Evolutionary conservation across 2,329 filamentous ascomycete species (phyloP).

Genomic region (Penicillium sp.): DNA sequence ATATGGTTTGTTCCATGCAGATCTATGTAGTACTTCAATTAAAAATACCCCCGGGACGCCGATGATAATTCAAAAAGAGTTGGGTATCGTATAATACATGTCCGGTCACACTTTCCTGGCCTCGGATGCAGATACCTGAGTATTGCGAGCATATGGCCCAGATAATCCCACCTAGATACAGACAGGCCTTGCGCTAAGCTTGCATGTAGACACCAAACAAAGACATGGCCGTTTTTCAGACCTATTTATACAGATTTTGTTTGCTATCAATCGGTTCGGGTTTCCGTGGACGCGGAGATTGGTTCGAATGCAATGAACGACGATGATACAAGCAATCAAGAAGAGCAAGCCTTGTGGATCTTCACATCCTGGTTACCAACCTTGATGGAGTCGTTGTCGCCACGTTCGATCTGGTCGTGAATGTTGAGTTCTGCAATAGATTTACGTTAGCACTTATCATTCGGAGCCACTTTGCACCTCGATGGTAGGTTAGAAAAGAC

Average conservation of each 20-base stretch:
- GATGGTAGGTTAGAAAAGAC: too few species aligned
- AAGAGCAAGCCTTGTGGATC: conserved; percentile 45
- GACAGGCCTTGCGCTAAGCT: neutral
- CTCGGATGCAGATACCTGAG: neutral
- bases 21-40: conserved; percentile 26
- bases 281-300: conserved; percentile 1
- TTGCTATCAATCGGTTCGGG: neutral
- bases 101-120: conserved; percentile 10
- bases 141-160: neutral
- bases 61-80: conserved; percentile 32
- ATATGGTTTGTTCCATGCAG: conserved; percentile 30
- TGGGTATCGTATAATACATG: conserved; percentile 44
- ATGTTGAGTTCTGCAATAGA: conserved; percentile 71
- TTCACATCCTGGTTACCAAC: conserved; percentile 47
- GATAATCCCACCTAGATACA: neutral
- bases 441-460: conserved; percentile 6
- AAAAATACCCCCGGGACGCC: conserved; percentile 37
- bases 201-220: neutral
- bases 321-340: conserved; percentile 12
- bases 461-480: neutral
- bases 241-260: neutral
- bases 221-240: neutral
- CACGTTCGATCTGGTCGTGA: conserved; percentile 85
- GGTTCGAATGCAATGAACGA: neutral
- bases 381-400: conserved; percentile 91